A percentile compares a stretch with the other conserved stretches of the same genome.
phyloP scores from a whole-genome alignment of 148 eudicot genomes.

The Vaccinium macrocarpon region DNA sequence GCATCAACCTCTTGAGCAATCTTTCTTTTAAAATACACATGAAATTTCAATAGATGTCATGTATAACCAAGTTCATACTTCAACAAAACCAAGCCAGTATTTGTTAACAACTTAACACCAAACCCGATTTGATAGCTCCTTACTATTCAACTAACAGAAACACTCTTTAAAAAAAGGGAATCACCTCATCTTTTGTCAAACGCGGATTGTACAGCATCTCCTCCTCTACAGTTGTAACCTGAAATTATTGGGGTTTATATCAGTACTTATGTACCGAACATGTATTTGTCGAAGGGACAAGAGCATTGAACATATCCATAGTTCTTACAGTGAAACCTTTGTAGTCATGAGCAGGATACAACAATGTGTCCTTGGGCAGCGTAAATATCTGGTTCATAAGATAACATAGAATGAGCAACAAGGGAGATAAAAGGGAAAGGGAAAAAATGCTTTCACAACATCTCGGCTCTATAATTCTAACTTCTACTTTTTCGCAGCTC shows the following conservation, averaged over 20 bases:
- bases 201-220: conserved; percentile 87
- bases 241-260: conserved; percentile 17
- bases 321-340: conserved; percentile 75
- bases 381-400: conserved; percentile 70
- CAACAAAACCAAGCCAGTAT: not conserved
- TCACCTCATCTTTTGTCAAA: conserved; percentile 83
- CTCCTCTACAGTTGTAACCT: conserved; percentile 94
- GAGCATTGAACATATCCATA: conserved; percentile 21
- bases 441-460: not conserved
- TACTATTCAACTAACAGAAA: not conserved
- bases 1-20: not conserved
- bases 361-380: conserved; percentile 76
- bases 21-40: not conserved
- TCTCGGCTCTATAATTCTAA: not conserved
- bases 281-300: not conserved
- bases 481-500: not conserved
- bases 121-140: not conserved
- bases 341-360: conserved; percentile 98
- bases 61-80: not conserved
- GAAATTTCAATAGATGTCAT: not conserved
- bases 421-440: not conserved
- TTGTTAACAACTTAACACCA: not conserved
- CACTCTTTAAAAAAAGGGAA: not conserved
- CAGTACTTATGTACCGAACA: conserved; percentile 12
- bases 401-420: conserved; percentile 17